These are phyloP conservation scores for Conticribra guillardii DNA, from an alignment of 108 stramenopile genomes.

Conservation along the genomic window DNA sequence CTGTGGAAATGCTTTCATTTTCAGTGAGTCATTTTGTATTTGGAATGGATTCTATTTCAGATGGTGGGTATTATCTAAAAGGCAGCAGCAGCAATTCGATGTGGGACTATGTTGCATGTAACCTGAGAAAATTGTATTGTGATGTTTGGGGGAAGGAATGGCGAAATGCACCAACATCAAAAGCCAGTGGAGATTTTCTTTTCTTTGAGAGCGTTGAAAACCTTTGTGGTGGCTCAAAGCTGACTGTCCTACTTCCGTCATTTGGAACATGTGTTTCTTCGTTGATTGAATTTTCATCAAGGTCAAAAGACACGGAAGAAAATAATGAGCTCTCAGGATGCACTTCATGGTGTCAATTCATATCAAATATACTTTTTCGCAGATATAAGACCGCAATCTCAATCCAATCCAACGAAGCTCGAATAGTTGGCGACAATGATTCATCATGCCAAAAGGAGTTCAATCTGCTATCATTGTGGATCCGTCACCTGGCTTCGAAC, in stretches of 20 bases:
- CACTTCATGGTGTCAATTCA: conserved; percentile 28
- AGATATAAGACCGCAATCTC: conserved; percentile 1
- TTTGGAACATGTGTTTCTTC: conserved; percentile 24
- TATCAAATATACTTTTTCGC: conserved; percentile 31
- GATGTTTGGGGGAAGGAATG: conserved; percentile 23
- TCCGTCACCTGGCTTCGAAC: conserved; percentile 25
- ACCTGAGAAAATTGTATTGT: conserved; percentile 29
- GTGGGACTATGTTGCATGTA: conserved; percentile 22
- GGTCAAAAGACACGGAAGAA: conserved; percentile 10
- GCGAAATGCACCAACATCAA: conserved; percentile 1
- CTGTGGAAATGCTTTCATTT: conserved; percentile 30
- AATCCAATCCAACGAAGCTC: neutral
- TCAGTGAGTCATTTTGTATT: conserved; percentile 22
- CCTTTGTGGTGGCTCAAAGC: neutral
- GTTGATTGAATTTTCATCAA: conserved; percentile 22
- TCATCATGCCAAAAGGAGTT: neutral
- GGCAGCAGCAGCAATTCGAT: conserved; percentile 8
- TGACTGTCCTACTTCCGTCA: conserved; percentile 30
- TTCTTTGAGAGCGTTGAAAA: conserved; percentile 14
- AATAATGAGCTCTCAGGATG: too few relatives aligned
- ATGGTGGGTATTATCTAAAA: neutral
- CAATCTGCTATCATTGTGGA: conserved; percentile 24
- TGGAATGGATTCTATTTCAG: conserved; percentile 17
- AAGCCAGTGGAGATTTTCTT: conserved; percentile 13
- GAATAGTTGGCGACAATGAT: neutral